Evolutionary conservation across 2,329 filamentous ascomycete species (phyloP), one percentile per base, ranked within the genome.

Genomic region (Fusarium penzigii): DNA sequence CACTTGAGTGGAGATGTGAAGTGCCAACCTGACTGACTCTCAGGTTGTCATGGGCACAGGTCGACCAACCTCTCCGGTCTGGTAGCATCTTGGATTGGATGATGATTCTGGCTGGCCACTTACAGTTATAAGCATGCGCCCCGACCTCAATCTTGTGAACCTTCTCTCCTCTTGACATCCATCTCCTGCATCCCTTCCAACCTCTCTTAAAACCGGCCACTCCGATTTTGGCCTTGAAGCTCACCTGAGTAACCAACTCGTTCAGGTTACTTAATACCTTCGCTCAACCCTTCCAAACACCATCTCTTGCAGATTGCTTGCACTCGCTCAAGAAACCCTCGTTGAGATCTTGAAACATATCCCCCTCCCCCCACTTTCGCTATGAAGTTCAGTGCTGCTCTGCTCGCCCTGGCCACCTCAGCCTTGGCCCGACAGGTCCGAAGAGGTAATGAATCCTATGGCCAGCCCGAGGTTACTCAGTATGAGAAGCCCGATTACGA

Each of bases 251-350:
- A 58, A 57, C 64, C 60, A 57, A 58, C 53, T 66, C 64, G 64
- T 66, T 66, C 62, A 66, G 62, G 64, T 65, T 66, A 65, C 64
- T 66, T 63, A 51, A 57, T 56, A 52, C 64, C 46, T 44, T 66
- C 64, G 62, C 59, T 66, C 52, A 58, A 51, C 39, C 46, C 49
- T 38, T 32, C 20, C 20, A 25, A 25, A 39, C 45, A 55, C 51
- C 29, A 42, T 59, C 53, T 53, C 58, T 65, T 57, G 52, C 54
- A 49, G 44, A 53, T n/a, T 29, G 50, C 52, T 51, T 56, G 54
- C 61, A 50, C 42, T 63, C 46, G 53, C 39, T 65, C 32, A 29
- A 29, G 46, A 40, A 39, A 55, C 61, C 47, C 51, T 61, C 57
- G 42, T 58, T 58, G 20, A 59, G 20, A 25, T 25, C 20, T 25